Evolutionary conservation across 2,329 filamentous ascomycete genomes (phyloP).

Genomic region (Monosporascus cannonballus): DNA sequence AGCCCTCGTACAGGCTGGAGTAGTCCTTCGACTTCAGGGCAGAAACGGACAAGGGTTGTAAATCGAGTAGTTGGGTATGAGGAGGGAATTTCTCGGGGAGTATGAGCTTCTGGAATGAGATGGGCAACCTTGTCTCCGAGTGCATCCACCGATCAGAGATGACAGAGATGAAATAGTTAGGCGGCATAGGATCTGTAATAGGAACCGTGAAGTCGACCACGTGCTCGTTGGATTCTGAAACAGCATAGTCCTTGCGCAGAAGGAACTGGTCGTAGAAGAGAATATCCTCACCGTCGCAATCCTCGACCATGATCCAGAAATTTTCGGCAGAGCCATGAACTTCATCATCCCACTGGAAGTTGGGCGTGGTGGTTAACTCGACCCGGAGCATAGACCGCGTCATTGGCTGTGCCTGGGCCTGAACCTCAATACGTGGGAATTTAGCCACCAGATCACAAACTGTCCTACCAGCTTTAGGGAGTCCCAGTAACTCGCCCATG

Average conservation of each 20-base stretch:
- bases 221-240: conserved; percentile 84
- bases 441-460: conserved; percentile 86
- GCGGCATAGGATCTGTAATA: conserved; percentile 95
- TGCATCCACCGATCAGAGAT: conserved; percentile 98
- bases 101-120: conserved; percentile 92
- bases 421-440: conserved; percentile 87
- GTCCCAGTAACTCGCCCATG: conserved; percentile 89
- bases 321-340: conserved; percentile 83
- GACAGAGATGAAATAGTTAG: conserved; percentile 96
- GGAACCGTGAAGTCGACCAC: conserved; percentile 93
- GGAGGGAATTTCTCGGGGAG: conserved; percentile 93
- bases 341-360: conserved; percentile 91
- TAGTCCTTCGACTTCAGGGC: conserved; percentile 85
- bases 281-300: conserved; percentile 94
- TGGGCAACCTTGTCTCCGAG: conserved; percentile 84
- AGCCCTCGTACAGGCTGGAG: conserved; percentile 72
- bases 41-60: conserved; percentile 84
- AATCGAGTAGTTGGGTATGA: conserved; percentile 84
- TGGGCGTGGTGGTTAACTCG: conserved; percentile 85
- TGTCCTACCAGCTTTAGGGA: conserved; percentile 79
- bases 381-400: conserved; percentile 89
- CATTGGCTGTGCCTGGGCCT: conserved; percentile 90
- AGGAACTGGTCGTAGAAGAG: conserved; percentile 93
- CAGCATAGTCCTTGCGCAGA: conserved; percentile 81
- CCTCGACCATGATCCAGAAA: conserved; percentile 97